Base-by-base conservation (phyloP, 148 eudicot genomes). In the Pharnaceum exiguum region DNA sequence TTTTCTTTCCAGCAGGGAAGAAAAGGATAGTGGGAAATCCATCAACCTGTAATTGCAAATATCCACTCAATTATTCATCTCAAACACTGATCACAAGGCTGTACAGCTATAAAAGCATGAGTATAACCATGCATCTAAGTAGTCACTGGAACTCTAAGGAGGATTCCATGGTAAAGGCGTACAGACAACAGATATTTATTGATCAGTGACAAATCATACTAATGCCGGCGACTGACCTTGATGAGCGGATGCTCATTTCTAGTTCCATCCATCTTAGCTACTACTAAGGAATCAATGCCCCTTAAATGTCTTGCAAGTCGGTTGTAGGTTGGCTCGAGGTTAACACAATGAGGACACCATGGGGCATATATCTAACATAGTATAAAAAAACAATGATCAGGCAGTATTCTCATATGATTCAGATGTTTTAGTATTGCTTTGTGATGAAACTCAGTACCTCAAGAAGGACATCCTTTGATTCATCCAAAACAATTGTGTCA, bases 1-100 rank as follows among this genome's bases (percentile, higher is more conserved):
- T 84, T 81, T 90, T 87, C 59, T 84, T 84, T 59, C 95, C 97
- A 32, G 95, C 95, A 4, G 93, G 93, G 73, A 72, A 90, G 85
- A 90, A 86, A 33, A 83, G 81, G 59, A 83, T 66, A 23, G 89
- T 77, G 0, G 85, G 89, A 52, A 66, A 83, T 42, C 76, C 89
- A 27, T 68, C 83, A 17, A 63, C 13, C 85, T 80, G 72, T 46
- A 60, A 25, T 21, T 30, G 24, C 17, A 36, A 63, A 3, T 21
- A 37, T 15, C 37, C 24, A 30, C 4, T 40, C 1, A 26, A 4
- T 0, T 10, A 44, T 40, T 13, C 6, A 22, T 11, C 15, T 5
- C 3, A 40, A 38, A 4, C 9, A 23, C 0, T 13, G 17, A 2
- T 13, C 6, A 19, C 16, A 33, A 50, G 10, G 10, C 22, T 3